A percentile compares a stretch with the other conserved stretches of the same genome.
phyloP scores from a whole-genome alignment of 495 filamentous ascomycete genomes.

The Aspergillus saccharolyticus region DNA sequence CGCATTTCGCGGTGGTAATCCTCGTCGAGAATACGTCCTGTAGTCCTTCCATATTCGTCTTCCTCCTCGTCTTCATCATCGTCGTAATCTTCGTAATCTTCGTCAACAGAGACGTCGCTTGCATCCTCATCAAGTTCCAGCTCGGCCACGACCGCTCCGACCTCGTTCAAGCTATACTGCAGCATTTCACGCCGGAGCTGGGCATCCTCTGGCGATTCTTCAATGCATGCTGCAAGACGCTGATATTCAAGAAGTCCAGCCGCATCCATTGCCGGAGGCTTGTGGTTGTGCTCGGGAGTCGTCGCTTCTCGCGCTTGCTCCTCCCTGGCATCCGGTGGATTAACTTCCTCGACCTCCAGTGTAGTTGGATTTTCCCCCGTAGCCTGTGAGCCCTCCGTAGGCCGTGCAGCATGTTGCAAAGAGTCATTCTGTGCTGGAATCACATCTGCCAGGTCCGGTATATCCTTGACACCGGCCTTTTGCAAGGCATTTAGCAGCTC shows the following conservation, averaged over 20 bases:
- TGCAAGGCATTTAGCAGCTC: conserved; percentile 61
- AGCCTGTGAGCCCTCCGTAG: not conserved
- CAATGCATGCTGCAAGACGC: conserved; percentile 33
- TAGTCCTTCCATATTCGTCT: conserved; percentile 66
- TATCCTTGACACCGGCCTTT: conserved; percentile 62
- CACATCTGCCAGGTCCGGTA: conserved; percentile 26
- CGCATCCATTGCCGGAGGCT: conserved; percentile 20
- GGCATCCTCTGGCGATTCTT: conserved; percentile 77
- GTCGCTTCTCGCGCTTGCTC: not conserved
- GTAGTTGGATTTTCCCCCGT: not conserved
- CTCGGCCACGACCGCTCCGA: conserved; percentile 90
- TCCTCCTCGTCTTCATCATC: conserved; percentile 60
- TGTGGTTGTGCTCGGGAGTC: conserved; percentile 4
- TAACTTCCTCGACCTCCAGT: not conserved
- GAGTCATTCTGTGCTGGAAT: conserved; percentile 2
- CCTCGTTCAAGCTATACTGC: conserved; percentile 77
- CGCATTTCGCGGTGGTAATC: conserved; percentile 77
- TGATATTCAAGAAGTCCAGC: conserved; percentile 24
- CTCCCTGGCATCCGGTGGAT: not conserved
- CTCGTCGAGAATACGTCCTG: conserved; percentile 54
- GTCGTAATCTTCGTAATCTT: conserved; percentile 45
- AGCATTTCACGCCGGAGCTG: conserved; percentile 85
- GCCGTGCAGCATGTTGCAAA: conserved; percentile 1
- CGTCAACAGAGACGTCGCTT: conserved; percentile 52
- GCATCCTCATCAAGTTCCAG: conserved; percentile 73